Evolutionary conservation across 495 filamentous ascomycete genomes (phyloP).

Genomic region (Tuber indicum): DNA sequence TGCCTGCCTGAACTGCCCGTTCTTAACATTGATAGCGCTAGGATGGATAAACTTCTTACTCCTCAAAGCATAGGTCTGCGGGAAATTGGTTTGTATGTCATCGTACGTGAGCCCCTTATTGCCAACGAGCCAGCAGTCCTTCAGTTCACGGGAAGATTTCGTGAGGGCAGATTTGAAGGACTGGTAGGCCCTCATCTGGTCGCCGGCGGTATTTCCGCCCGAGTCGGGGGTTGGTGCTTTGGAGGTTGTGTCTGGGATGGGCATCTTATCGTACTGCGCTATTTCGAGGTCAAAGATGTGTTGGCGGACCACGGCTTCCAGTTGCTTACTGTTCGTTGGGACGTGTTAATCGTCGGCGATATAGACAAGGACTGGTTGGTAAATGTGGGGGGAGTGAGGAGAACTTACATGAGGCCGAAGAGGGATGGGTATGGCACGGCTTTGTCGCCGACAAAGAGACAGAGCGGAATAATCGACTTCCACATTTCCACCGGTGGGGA

Average conservation of each 20-base stretch:
- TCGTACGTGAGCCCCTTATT: conserved; percentile 35
- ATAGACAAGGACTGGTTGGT: background rate
- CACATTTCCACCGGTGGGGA: conserved; percentile 31
- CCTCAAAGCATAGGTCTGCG: conserved; percentile 26
- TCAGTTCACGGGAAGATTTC: conserved; percentile 29
- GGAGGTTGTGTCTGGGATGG: conserved; percentile 33
- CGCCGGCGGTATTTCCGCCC: conserved; percentile 19
- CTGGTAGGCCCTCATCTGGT: conserved; percentile 29
- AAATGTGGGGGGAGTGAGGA: background rate
- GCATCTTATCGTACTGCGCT: conserved; percentile 24
- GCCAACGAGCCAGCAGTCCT: conserved; percentile 36
- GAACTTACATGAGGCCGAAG: conserved; percentile 21
- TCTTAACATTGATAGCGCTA: conserved; percentile 13
- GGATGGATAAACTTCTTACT: conserved; percentile 32
- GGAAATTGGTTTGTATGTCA: conserved; percentile 30
- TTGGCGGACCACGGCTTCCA: conserved; percentile 40
- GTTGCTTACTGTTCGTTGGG: conserved; percentile 27
- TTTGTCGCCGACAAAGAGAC: conserved; percentile 37
- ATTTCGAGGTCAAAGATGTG: conserved; percentile 40
- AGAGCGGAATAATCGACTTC: conserved; percentile 41
- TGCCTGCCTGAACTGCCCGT: conserved; percentile 33
- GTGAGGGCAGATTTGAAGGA: conserved; percentile 29
- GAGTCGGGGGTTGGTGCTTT: conserved; percentile 40
- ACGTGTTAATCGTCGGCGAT: background rate
- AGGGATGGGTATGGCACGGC: conserved; percentile 22